These are phyloP conservation scores for Phytophthora litchii DNA, from an alignment of 352 stramenopile genomes.

Conservation along the genomic window DNA sequence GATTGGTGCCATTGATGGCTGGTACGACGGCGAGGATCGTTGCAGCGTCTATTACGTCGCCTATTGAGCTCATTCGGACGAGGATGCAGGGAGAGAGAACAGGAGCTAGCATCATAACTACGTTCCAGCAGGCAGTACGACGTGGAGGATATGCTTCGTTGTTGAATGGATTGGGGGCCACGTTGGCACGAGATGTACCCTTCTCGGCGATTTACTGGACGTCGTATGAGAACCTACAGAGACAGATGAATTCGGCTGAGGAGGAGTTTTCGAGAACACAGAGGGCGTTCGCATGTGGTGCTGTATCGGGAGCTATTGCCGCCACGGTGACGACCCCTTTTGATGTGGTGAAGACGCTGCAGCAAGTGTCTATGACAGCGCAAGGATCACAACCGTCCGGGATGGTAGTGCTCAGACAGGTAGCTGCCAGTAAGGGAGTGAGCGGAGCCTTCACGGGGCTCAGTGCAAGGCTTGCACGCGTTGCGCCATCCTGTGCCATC, in stretches of 20 bases:
- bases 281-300: constrained; percentile 87
- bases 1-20: constrained; percentile 65
- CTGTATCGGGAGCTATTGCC: constrained; percentile 86
- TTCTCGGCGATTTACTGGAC: constrained; percentile 97
- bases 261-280: constrained; percentile 54
- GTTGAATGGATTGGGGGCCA: constrained; percentile 89
- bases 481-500: constrained; percentile 84
- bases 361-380: constrained; percentile 67
- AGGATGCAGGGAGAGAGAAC: constrained; percentile 70
- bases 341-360: constrained; percentile 96
- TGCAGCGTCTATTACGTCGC: constrained; percentile 80
- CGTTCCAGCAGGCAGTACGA: constrained; percentile 62
- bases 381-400: constrained; percentile 47
- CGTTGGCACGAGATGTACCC: constrained; percentile 93
- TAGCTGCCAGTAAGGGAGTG: constrained; percentile 56
- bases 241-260: constrained; percentile 15
- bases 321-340: constrained; percentile 94
- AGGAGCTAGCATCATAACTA: constrained; percentile 38
- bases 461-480: constrained; percentile 63
- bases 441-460: constrained; percentile 69
- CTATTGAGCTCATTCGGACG: constrained; percentile 91
- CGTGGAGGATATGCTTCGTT: constrained; percentile 80
- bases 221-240: constrained; percentile 86
- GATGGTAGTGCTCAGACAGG: constrained; percentile 47
- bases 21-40: constrained; percentile 72